Evolutionary conservation across 2,329 filamentous ascomycete genomes (phyloP), one percentile per base, ranked within the genome.

Genomic region (Talaromyces marneffei): DNA sequence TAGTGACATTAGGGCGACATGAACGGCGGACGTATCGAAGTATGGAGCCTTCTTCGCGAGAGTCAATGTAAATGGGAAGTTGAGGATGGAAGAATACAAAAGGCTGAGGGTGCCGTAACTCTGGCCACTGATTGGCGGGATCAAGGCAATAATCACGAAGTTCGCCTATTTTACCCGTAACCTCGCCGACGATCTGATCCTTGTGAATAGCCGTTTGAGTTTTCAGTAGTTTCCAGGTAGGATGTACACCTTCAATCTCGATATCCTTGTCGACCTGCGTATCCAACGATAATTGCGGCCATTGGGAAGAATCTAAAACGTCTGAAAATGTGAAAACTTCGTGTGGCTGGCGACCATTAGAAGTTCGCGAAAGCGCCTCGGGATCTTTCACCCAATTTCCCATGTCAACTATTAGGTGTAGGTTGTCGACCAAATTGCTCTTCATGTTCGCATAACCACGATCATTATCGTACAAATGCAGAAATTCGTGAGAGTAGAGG

Each of bases 41-140:
- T 37, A 86, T 79, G 4, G 91, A 96, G 23, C 93, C 94, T 77
- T 96, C 91, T 72, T 85, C 85, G 63, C 94, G 84, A 9, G 92
- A 94, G 74, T 97, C 94, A 69, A 99, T 94, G 76, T 92, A 96
- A 12, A 99, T 84, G 0, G 93, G 93, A 8, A 97, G 84, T 62
- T 87, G 83, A 0, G 92, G 91, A 69, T 95, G 92, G 75, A 97
- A 93, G 72, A 92, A 91, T 25, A 93, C 89, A 68, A 92, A 92
- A 0, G 90, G 90, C 60, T 80, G 78, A 1, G 80, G 79, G 65
- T 82, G 80, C 35, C 75, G 74, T 10, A 90, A 75, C 57, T 89
- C 87, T 35, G 82, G 77, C 87, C 87, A 92, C 8, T 86, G 80
- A 67, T 89, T 91, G 31, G 81, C 80, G 1, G 83, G 78, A 59